Base-by-base conservation (phyloP, 768 basidiomycete genomes). In the Termitomyces sp. region DNA sequence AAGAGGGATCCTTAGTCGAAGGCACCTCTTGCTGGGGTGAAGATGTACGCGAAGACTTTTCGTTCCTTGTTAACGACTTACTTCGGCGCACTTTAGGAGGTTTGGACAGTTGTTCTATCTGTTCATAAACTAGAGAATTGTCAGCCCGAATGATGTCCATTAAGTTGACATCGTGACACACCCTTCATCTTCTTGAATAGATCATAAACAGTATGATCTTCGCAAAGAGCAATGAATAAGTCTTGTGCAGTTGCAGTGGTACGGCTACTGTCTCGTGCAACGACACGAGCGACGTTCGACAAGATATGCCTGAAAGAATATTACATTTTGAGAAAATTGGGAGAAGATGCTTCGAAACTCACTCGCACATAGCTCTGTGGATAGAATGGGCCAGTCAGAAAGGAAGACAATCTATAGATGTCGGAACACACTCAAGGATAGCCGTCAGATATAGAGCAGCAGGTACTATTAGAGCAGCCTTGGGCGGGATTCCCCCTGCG, bases 401-500 rank as follows among this genome's bases (percentile, higher is more conserved):
- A 59, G 61, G 60, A 62, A 61, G 55, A 64, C 58, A 56, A 55
- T 54, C 59, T 36, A 56, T 44, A 66, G 60, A 40, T 57, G 53
- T 62, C 64, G 53, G 55, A 57, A 82, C 94, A 76, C 71, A 95
- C 94, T 97, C 95, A 32, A 97, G 78, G 62, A 96, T 91, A 8
- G 94, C 93, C 2, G 95, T 95, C 51, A 95, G 79, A 77, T 95
- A 97, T 44, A 97, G 69, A 20, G 92, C 88, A 33, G 94, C 91
- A 4, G 93, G 93, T 9, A 88, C 86, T 26, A 95, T 71, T 9
- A 89, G 78, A 7, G 80, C 70, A 20, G 82, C 70, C 51, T 78
- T 81, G 20, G 85, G 83, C 33, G 84, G 74, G 13, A 75, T 71
- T 13, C 79, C 77, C 27, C 80, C 79, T n/a, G 79, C 69, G 52